Evolutionary conservation across 805 yeast genomes (phyloP).

Genomic region (Candida patagonica): DNA sequence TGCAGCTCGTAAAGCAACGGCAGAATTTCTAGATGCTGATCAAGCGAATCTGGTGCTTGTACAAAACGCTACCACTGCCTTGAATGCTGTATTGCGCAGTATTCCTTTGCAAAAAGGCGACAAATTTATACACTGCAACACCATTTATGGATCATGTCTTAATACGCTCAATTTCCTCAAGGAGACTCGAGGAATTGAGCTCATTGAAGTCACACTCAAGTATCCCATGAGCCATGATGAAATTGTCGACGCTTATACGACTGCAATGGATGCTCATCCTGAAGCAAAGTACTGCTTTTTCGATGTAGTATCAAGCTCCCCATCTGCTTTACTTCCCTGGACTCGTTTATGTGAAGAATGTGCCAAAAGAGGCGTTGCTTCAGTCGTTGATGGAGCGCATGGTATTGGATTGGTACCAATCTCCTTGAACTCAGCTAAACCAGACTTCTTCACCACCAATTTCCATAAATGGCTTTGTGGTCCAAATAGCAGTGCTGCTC

Average conservation of each 20-base stretch:
- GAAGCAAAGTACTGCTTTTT: constrained; percentile 36
- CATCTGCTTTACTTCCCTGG: constrained; percentile 53
- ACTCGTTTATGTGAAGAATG: constrained; percentile 39
- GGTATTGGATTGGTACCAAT: constrained; percentile 39
- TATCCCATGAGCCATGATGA: constrained; percentile 40
- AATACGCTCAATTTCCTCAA: constrained; percentile 34
- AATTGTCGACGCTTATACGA: constrained; percentile 27
- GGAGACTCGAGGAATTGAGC: constrained; percentile 26
- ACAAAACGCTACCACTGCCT: constrained; percentile 52
- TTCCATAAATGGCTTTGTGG: constrained; percentile 61
- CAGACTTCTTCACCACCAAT: constrained; percentile 55
- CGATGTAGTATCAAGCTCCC: constrained; percentile 55
- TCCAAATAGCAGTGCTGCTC: constrained; percentile 49
- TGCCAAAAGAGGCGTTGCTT: constrained; percentile 36
- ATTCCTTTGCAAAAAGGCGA: constrained; percentile 45
- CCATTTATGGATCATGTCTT: constrained; percentile 46
- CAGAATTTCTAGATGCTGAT: constrained; percentile 40
- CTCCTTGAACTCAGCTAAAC: constrained; percentile 27
- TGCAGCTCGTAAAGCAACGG: constrained; percentile 30
- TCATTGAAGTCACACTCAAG: constrained; percentile 31
- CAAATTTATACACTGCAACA: constrained; percentile 38
- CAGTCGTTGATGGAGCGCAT: constrained; percentile 69
- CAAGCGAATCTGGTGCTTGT: constrained; percentile 43
- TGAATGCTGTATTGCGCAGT: constrained; percentile 48
- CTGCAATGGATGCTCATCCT: constrained; percentile 16